Conservation (phyloP, 179 eudicot species). For the Drosera spatulata region DNA sequence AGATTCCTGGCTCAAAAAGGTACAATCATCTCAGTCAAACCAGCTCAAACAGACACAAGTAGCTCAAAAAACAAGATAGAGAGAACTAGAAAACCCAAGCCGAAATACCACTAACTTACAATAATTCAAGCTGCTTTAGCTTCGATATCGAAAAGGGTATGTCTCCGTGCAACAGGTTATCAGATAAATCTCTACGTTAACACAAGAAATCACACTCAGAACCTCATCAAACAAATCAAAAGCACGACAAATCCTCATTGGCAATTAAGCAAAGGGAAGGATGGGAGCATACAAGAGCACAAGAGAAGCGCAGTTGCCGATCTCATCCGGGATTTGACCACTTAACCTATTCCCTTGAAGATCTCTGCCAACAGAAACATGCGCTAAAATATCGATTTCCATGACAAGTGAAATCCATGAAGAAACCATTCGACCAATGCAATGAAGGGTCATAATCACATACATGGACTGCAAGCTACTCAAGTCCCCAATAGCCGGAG, state of each 20-base stretch:
- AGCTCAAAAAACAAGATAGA: no score
- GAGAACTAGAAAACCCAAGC: no score
- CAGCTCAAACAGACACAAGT: no score
- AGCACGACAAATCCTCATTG: no score
- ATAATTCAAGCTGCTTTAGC: conserved; percentile 47
- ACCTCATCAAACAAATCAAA: no score
- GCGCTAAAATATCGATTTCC: no score
- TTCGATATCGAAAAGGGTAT: conserved; percentile 57
- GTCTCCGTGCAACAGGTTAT: conserved; percentile 49
- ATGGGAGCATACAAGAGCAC: conserved; percentile 17
- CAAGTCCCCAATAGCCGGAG: conserved; percentile 50
- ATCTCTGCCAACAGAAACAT: conserved; percentile 27
- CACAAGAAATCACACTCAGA: not conserved
- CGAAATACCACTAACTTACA: conserved; percentile 24
- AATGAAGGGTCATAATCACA: not conserved
- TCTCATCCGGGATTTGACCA: conserved; percentile 67
- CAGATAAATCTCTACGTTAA: conserved; percentile 46
- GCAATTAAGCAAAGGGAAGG: not conserved
- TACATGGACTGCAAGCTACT: conserved; percentile 40
- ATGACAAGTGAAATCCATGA: no score
- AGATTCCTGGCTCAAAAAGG: conserved; percentile 26
- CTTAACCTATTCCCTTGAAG: conserved; percentile 51
- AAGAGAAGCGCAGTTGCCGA: conserved; percentile 42
- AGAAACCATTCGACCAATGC: no score
- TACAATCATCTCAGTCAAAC: not conserved